phyloP scores from a whole-genome alignment of 2,329 filamentous ascomycete genomes.

The Penicillium sp. region DNA sequence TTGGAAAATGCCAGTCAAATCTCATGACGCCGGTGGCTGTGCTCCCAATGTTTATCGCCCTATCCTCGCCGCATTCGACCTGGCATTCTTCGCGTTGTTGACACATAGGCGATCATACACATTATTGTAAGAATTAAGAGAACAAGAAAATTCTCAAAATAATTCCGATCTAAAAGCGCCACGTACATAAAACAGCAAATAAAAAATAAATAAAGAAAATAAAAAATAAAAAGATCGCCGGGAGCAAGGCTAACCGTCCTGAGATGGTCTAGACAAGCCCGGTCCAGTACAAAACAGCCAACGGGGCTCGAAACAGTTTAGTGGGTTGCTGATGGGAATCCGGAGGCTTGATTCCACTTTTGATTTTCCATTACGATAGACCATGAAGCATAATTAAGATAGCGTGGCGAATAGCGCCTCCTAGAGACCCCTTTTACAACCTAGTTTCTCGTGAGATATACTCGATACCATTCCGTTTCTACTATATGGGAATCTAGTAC shows the following conservation, averaged over 20 bases:
- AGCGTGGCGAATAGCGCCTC: not conserved
- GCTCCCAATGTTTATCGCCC: constrained; percentile 3
- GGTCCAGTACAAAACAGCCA: not conserved
- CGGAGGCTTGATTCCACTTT: not conserved
- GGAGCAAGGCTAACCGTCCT: not conserved
- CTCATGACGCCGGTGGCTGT: constrained; percentile 23
- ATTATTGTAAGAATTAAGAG: too few relatives aligned
- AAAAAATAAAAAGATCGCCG: not conserved
- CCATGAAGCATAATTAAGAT: not conserved
- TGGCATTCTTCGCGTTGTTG: constrained; percentile 12
- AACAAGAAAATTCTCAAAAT: not conserved
- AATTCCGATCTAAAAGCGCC: not conserved
- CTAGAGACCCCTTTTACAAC: not conserved
- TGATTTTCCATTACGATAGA: not conserved
- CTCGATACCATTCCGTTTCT: not conserved
- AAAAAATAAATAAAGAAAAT: not conserved
- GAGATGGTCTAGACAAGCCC: not conserved
- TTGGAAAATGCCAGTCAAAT: not conserved
- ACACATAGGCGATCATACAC: not conserved
- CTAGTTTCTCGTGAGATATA: not conserved
- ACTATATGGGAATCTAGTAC: not conserved
- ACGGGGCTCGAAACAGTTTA: not conserved
- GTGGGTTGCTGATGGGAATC: not conserved
- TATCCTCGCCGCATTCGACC: constrained; percentile 3
- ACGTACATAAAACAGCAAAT: not conserved